A percentile compares a stretch with the other conserved stretches of the same genome.
Evolutionary conservation across 2,329 filamentous ascomycete genomes (phyloP).

Genomic region (Pseudopithomyces maydicus): DNA sequence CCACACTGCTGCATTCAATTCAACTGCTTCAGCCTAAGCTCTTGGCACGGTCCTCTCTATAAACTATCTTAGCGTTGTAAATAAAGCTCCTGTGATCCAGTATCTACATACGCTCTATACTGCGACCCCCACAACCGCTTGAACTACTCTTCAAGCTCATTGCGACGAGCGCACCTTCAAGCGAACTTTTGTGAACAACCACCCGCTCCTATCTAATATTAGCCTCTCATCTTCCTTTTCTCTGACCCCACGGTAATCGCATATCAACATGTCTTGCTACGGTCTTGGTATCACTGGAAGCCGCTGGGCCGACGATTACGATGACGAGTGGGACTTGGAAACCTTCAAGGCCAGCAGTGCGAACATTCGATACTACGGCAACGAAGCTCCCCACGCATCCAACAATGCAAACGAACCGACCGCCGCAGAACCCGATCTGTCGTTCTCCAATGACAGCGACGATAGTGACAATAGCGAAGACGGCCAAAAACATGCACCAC

Average conservation of each 20-base stretch:
- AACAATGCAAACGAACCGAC: background rate
- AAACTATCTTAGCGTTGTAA: too few relatives aligned
- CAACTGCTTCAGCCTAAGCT: too few relatives aligned
- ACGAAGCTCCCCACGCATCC: background rate
- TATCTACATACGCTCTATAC: too few relatives aligned
- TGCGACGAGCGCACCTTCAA: too few relatives aligned
- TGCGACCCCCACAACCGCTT: too few relatives aligned
- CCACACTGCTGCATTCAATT: too few relatives aligned
- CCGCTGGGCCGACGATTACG: slow-evolving; percentile 1
- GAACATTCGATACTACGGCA: background rate
- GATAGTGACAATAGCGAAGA: background rate
- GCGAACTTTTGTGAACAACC: too few relatives aligned
- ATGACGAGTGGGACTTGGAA: background rate
- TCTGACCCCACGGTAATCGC: background rate
- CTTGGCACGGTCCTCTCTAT: too few relatives aligned
- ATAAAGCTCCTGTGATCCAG: too few relatives aligned
- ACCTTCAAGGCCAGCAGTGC: background rate
- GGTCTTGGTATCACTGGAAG: background rate
- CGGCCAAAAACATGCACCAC: background rate
- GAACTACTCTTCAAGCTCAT: too few relatives aligned
- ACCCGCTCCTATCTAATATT: too few relatives aligned
- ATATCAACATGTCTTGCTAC: background rate
- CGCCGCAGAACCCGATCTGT: background rate
- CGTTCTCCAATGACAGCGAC: background rate
- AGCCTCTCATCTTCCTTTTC: too few relatives aligned